Conservation (phyloP, 441 rosid species). For the Croton laevigatus region DNA sequence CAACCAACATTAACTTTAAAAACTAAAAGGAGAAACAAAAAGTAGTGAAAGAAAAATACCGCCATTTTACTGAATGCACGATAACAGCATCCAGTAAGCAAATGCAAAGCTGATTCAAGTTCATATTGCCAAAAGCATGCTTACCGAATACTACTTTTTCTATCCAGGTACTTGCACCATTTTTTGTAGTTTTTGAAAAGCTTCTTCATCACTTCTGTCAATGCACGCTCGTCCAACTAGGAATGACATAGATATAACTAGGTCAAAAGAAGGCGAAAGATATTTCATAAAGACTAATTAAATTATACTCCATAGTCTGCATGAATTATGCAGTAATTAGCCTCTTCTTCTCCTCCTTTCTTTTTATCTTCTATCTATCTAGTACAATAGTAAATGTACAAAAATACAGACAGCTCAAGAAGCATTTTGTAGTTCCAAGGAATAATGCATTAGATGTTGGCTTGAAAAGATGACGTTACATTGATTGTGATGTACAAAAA, state of each 20-base stretch:
- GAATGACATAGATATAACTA: conserved; percentile 11
- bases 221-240: conserved; percentile 93
- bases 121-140: neutral
- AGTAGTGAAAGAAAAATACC: neutral
- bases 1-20: neutral
- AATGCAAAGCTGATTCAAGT: neutral
- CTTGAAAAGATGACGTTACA: neutral
- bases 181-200: conserved; percentile 96
- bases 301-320: neutral
- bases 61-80: neutral
- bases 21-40: conserved; percentile 3
- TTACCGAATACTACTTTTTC: conserved; percentile 92
- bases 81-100: neutral
- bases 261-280: neutral
- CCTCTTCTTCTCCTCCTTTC: neutral
- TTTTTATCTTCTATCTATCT: neutral
- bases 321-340: neutral
- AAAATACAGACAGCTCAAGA: too few species aligned
- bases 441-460: neutral
- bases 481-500: neutral
- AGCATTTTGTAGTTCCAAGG: neutral
- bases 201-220: conserved; percentile 96
- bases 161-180: conserved; percentile 96
- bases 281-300: neutral
- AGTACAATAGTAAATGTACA: neutral